A percentile compares a stretch with the other conserved stretches of the same genome.
These are phyloP conservation scores for Porcisia hertigi DNA, from an alignment of 208 protist species.

Conservation along the genomic window DNA sequence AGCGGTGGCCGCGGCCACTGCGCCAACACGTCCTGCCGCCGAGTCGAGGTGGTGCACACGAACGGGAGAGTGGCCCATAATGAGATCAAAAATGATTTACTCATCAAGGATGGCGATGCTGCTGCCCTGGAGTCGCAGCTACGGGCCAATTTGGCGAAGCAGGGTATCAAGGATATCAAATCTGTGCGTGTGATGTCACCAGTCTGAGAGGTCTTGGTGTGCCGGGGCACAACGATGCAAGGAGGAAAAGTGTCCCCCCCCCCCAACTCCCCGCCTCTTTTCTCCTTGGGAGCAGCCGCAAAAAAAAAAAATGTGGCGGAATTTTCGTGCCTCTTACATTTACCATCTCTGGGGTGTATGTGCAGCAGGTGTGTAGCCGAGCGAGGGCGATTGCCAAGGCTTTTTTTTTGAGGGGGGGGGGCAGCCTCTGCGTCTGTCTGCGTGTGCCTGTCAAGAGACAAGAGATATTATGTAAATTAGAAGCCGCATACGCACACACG, in stretches of 20 bases:
- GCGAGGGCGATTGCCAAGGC: not conserved
- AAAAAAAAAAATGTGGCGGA: not conserved
- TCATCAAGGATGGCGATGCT: slow-evolving; percentile 57
- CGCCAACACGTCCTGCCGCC: slow-evolving; percentile 85
- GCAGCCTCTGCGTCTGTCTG: not conserved
- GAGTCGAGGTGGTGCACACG: slow-evolving; percentile 80
- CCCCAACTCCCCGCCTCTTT: not conserved
- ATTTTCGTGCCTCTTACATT: not conserved
- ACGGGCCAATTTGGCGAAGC: slow-evolving; percentile 60
- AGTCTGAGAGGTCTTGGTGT: not conserved
- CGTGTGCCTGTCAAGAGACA: not conserved
- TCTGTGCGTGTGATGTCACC: slow-evolving; percentile 40
- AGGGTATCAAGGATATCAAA: slow-evolving; percentile 89
- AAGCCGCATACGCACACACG: too few relatives aligned
- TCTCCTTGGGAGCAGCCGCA: too few relatives aligned
- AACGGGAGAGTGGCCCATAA: slow-evolving; percentile 78
- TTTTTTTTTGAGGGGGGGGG: not conserved
- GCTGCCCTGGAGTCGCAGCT: slow-evolving; percentile 53
- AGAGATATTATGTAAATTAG: too few relatives aligned
- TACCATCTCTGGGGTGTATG: not conserved
- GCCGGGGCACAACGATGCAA: not conserved
- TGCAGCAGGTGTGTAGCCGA: not conserved
- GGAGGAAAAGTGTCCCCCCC: not conserved
- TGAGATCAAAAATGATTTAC: slow-evolving; percentile 89
- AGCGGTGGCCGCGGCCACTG: slow-evolving; percentile 84